These are phyloP conservation scores for Phaseolus coccineus DNA, from an alignment of 331 rosid genomes.

Conservation along the genomic window DNA sequence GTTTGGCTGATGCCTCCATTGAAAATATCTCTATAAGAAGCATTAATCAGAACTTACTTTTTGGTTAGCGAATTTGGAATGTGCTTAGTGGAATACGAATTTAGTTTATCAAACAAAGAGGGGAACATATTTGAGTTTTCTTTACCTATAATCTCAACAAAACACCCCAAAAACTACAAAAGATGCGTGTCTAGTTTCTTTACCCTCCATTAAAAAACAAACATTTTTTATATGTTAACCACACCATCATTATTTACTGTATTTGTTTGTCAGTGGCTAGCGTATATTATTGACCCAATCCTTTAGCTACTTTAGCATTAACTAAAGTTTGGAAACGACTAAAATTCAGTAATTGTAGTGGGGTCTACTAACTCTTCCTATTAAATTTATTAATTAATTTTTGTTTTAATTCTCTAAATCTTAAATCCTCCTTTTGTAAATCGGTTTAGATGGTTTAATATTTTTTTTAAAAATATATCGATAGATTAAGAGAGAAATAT, in stretches of 20 bases:
- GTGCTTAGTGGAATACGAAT: slow-evolving; percentile 16
- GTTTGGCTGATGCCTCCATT: slow-evolving; percentile 22
- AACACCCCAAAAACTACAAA: slow-evolving; percentile 1
- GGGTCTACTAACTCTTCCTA: too few species aligned
- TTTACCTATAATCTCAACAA: slow-evolving; percentile 26
- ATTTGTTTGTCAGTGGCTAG: background rate
- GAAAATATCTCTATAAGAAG: slow-evolving; percentile 27
- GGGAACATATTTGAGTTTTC: background rate
- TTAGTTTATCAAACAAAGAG: slow-evolving; percentile 21
- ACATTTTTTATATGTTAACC: slow-evolving; percentile 1
- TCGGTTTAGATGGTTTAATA: too few species aligned
- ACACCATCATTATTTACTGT: background rate
- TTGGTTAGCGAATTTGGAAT: slow-evolving; percentile 24
- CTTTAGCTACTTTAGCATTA: background rate
- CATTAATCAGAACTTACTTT: slow-evolving; percentile 21
- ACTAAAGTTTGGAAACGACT: background rate
- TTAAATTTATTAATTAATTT: too few species aligned
- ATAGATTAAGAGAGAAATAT: too few species aligned
- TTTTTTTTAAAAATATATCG: too few species aligned
- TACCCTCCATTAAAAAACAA: background rate
- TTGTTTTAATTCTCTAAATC: too few species aligned
- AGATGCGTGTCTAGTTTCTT: slow-evolving; percentile 22
- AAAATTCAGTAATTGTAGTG: too few species aligned
- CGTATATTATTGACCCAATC: background rate
- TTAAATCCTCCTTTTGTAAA: too few species aligned